phyloP scores from a whole-genome alignment of 2,329 filamentous ascomycete genomes.

The Zasmidium angulare region DNA sequence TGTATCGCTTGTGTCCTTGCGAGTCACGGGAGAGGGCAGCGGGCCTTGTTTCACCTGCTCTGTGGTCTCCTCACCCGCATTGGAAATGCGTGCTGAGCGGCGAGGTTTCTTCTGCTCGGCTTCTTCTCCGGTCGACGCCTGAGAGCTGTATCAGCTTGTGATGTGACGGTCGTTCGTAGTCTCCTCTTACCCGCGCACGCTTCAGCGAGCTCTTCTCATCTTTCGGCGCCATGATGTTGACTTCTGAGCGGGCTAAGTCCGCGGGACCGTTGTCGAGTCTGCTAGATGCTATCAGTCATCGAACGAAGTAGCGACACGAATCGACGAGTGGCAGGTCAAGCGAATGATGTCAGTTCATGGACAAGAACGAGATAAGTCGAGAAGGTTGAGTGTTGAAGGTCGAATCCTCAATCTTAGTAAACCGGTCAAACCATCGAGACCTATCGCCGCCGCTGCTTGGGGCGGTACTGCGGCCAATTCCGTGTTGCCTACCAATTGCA shows the following conservation, averaged over 20 bases:
- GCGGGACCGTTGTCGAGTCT: background rate
- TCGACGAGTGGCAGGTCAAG: background rate
- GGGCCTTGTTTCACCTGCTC: slow-evolving; percentile 57
- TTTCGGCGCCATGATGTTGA: slow-evolving; percentile 27
- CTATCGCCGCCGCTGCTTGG: no score
- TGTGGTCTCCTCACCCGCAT: slow-evolving; percentile 23
- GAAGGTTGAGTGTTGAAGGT: no score
- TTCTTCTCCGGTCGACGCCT: slow-evolving; percentile 68
- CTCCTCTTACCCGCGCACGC: slow-evolving; percentile 67
- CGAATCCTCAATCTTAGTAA: no score
- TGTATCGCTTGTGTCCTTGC: slow-evolving; percentile 62
- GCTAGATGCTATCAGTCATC: background rate
- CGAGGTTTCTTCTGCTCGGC: slow-evolving; percentile 80
- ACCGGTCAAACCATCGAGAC: no score
- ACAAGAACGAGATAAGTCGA: background rate
- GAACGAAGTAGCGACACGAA: background rate
- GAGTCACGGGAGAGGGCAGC: slow-evolving; percentile 78
- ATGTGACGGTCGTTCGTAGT: slow-evolving; percentile 9
- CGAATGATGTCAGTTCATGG: background rate
- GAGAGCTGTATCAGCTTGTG: slow-evolving; percentile 27
- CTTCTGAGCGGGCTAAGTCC: background rate
- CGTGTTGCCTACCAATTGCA: background rate
- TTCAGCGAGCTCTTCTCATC: slow-evolving; percentile 81
- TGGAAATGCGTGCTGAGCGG: slow-evolving; percentile 67
- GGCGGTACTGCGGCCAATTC: background rate